Percentiles rank a stretch among this genome's conserved stretches.
phyloP scores from a whole-genome alignment of 2,329 filamentous ascomycete genomes.

The Clathrospora elynae region DNA sequence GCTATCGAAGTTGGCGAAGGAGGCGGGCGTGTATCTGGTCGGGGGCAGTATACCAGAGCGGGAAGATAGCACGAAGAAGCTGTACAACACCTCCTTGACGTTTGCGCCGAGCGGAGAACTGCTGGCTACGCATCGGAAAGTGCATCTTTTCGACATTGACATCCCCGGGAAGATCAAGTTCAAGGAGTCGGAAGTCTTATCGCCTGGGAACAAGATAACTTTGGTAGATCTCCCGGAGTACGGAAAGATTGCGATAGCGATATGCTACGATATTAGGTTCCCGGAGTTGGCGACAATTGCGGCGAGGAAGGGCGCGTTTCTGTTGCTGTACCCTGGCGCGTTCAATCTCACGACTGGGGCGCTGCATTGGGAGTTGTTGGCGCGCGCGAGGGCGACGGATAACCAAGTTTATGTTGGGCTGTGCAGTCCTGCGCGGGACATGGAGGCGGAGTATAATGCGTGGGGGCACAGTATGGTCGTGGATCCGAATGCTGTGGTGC shows the following conservation, averaged over 20 bases:
- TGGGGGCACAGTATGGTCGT: constrained; percentile 91
- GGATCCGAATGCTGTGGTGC: constrained; percentile 83
- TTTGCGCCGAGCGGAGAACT: constrained; percentile 80
- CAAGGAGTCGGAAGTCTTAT: constrained; percentile 85
- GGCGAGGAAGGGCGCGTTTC: constrained; percentile 82
- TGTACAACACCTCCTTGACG: constrained; percentile 89
- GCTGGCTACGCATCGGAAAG: constrained; percentile 87
- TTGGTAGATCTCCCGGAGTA: constrained; percentile 86
- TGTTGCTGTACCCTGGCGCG: constrained; percentile 90
- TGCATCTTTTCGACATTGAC: constrained; percentile 96
- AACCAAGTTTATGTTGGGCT: constrained; percentile 94
- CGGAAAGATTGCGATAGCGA: constrained; percentile 83
- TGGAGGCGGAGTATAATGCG: constrained; percentile 78
- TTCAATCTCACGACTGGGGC: constrained; percentile 95
- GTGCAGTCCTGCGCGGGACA: constrained; percentile 87
- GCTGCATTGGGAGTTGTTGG: constrained; percentile 87
- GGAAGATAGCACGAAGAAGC: constrained; percentile 64
- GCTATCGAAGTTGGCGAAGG: constrained; percentile 76
- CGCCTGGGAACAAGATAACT: constrained; percentile 82
- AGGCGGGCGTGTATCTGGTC: constrained; percentile 79
- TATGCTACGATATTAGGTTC: constrained; percentile 98
- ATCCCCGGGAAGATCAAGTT: constrained; percentile 95
- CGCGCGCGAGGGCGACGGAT: constrained; percentile 82
- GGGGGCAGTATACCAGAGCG: constrained; percentile 93
- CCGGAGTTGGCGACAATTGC: constrained; percentile 91